Evolutionary conservation across 495 filamentous ascomycete genomes (phyloP).

Genomic region (Parachaetomium inaequale): DNA sequence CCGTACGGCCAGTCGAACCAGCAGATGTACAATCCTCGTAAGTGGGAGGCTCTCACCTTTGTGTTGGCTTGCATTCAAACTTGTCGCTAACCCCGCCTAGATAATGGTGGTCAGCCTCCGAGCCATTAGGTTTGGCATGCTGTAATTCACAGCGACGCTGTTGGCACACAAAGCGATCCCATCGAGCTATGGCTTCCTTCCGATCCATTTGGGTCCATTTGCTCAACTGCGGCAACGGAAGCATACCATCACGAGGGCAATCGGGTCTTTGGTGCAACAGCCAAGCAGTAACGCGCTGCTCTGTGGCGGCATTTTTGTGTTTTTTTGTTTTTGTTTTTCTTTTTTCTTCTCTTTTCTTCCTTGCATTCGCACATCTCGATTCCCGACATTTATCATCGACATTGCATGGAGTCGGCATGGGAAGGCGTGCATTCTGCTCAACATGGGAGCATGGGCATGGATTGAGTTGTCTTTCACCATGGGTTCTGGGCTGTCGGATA

Average conservation of each 20-base stretch:
- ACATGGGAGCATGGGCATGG: neutral
- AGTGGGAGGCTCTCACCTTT: constrained; percentile 25
- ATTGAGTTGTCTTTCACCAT: constrained; percentile 6
- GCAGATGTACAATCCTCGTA: constrained; percentile 75
- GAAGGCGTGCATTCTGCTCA: constrained; percentile 7
- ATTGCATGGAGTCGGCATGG: constrained; percentile 12
- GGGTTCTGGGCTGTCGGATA: constrained; percentile 11
- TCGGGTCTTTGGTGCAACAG: neutral
- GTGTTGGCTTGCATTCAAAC: neutral
- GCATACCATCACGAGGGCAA: neutral
- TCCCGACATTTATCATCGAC: constrained; percentile 7
- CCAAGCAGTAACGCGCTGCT: neutral
- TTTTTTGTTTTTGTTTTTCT: constrained; percentile 12
- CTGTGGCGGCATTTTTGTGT: neutral
- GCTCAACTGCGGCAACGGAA: neutral
- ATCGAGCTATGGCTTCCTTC: neutral
- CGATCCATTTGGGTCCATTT: neutral
- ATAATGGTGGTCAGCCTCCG: constrained; percentile 27
- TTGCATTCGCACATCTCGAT: neutral
- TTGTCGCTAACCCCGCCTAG: constrained; percentile 19
- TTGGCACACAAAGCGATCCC: neutral
- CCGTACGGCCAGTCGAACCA: constrained; percentile 66
- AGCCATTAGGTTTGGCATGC: neutral
- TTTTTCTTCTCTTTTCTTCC: constrained; percentile 4
- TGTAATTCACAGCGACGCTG: neutral